These are phyloP conservation scores for Arctostaphylos glauca DNA, from an alignment of 148 eudicot species.

Conservation along the genomic window DNA sequence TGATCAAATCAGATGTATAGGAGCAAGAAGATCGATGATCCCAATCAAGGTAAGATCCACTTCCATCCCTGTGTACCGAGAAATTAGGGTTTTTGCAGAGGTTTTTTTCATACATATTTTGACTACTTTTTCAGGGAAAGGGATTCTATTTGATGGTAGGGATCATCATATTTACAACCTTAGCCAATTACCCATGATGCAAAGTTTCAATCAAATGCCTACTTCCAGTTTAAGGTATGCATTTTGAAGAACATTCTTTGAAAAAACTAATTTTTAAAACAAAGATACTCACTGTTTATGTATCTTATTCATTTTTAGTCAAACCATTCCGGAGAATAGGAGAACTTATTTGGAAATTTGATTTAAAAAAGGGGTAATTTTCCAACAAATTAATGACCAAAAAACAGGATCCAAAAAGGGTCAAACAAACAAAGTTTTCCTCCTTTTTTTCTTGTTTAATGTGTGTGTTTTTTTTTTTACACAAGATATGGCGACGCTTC, in stretches of 20 bases:
- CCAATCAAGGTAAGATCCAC: slow-evolving; percentile 56
- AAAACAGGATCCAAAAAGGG: not conserved
- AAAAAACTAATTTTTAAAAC: not conserved
- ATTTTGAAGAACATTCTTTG: not conserved
- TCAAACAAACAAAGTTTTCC: not conserved
- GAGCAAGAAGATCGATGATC: slow-evolving; percentile 85
- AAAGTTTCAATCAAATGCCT: slow-evolving; percentile 47
- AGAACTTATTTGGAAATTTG: not conserved
- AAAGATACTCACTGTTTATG: not conserved
- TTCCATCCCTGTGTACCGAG: not conserved
- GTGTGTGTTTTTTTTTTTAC: not conserved
- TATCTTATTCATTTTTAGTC: not conserved
- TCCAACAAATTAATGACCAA: not conserved
- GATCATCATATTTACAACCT: slow-evolving; percentile 65
- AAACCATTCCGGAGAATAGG: not conserved
- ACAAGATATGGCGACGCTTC: slow-evolving; percentile 24
- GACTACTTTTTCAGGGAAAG: slow-evolving; percentile 44
- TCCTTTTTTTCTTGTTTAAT: not conserved
- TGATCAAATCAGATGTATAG: slow-evolving; percentile 61
- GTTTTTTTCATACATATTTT: not conserved
- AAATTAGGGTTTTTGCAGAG: slow-evolving; percentile 28
- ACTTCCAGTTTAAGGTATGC: slow-evolving; percentile 52
- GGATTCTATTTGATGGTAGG: slow-evolving; percentile 44
- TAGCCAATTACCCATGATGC: slow-evolving; percentile 74
- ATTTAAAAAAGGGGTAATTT: not conserved